Conservation (phyloP, 1,284 basidiomycete species). For the Ustilago vetiveriae region DNA sequence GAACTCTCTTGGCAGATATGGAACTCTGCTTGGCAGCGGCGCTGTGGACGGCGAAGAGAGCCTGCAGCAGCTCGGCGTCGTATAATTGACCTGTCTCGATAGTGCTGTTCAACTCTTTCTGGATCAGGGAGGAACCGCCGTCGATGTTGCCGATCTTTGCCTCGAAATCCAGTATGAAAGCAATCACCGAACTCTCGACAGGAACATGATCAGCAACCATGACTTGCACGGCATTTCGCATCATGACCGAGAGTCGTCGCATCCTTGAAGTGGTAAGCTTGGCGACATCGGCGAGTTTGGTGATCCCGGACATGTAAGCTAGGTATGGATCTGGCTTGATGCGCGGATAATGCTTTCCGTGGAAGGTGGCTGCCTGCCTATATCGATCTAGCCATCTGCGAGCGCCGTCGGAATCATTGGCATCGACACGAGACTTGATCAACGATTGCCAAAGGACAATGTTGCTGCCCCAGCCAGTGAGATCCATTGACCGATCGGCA, state of each 20-base stretch:
- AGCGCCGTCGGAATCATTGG: conserved; percentile 20
- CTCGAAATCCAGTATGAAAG: conserved; percentile 32
- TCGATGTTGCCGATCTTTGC: conserved; percentile 17
- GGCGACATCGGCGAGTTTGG: background rate
- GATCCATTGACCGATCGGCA: conserved; percentile 6
- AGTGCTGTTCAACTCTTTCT: conserved; percentile 7
- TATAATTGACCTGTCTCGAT: background rate
- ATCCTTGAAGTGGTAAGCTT: background rate
- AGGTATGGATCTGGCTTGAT: conserved; percentile 25
- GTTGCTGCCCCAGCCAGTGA: conserved; percentile 37
- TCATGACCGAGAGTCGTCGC: background rate
- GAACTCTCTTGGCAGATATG: too few species aligned
- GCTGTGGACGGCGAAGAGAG: conserved; percentile 16
- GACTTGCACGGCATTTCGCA: conserved; percentile 5
- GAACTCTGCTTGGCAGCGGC: background rate
- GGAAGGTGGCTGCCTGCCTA: conserved; percentile 2
- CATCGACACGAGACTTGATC: conserved; percentile 19
- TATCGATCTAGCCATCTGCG: conserved; percentile 34
- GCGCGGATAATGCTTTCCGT: background rate
- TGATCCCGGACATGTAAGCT: conserved; percentile 26
- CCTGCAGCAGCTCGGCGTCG: conserved; percentile 12
- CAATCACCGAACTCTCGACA: conserved; percentile 16
- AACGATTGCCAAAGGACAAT: conserved; percentile 26
- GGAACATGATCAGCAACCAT: conserved; percentile 26
- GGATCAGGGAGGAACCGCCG: conserved; percentile 8